These are phyloP conservation scores for Dictyostelium intermedium DNA, from an alignment of 78 protist genomes.

Conservation along the genomic window DNA sequence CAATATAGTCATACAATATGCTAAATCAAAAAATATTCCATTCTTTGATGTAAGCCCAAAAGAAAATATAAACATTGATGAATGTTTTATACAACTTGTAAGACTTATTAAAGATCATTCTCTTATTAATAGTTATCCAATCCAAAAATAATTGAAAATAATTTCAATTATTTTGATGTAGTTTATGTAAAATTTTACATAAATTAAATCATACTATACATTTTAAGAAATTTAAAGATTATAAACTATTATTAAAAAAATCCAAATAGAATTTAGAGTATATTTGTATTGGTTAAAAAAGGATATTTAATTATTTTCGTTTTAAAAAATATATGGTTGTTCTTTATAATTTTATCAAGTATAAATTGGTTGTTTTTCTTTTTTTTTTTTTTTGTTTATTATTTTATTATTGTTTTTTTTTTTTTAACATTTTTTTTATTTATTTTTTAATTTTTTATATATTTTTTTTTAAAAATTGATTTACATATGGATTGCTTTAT, in stretches of 20 bases:
- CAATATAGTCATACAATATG: neutral
- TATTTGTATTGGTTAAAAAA: too few species aligned
- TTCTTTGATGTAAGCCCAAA: neutral
- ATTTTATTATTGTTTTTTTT: neutral
- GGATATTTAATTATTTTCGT: too few species aligned
- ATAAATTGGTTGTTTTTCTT: too few species aligned
- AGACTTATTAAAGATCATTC: neutral
- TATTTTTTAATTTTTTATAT: neutral
- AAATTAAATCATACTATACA: too few species aligned
- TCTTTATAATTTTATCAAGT: too few species aligned
- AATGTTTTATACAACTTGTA: neutral
- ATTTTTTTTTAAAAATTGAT: neutral
- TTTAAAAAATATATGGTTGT: too few species aligned
- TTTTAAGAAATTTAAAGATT: too few species aligned
- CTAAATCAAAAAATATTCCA: neutral
- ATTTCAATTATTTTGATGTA: too few species aligned
- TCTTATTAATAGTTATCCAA: neutral
- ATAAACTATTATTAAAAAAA: too few species aligned
- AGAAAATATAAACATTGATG: neutral
- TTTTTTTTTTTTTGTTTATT: neutral
- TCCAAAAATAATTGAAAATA: neutral
- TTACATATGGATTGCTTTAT: slow-evolving; percentile 96
- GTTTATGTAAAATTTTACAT: too few species aligned
- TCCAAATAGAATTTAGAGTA: too few species aligned
- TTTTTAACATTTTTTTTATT: neutral